Evolutionary conservation across 2,329 filamentous ascomycete species (phyloP), one percentile per base, ranked within the genome.

Genomic region (Trichoderma koningii): DNA sequence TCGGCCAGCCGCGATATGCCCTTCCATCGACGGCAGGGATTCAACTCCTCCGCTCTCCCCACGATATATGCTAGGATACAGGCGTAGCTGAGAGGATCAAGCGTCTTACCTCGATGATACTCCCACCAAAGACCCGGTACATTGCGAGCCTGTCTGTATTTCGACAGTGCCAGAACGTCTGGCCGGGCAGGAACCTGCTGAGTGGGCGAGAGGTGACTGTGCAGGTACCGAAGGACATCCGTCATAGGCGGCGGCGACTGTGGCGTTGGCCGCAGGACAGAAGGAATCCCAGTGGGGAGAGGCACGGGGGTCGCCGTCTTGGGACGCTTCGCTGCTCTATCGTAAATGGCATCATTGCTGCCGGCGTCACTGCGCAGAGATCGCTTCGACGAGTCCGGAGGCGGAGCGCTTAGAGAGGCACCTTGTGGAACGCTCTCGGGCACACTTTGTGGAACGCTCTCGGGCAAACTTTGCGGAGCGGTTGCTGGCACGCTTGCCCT

Each of bases 21-120:
- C 3, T 44, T 50, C 15, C 12, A 59, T 10, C 19, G 42, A 17
- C 45, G 26, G 47, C 68, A 70, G 1, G 63, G 68, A 9, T 26
- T 67, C 1, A 41, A 10, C 3, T 70, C 73, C 14, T 63, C 66
- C 3, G 76, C 66, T 28, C 68, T 71, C 1, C 76, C 76, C 0
- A 72, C 71, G 1, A 78, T 51, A 53, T 74, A 78, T 5, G 75
- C 75, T 5, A 77, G 34, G 3, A 72, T 72, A 52, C 69, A 72
- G 17, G 74, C 70, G 57, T 75, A 77, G 19, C 70, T 66, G 0
- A 48, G 61, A 0, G 63, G 5, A 7, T 71, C 70, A 3, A 78
- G 38, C 0, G 65, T 64, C 5, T 57, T 64, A 0, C 64, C 63
- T 0, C 48, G 14, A 47, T 77, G 73, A 12, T 45, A 53, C 0